A percentile compares a stretch with the other conserved stretches of the same genome.
Conservation (phyloP, 2,329 filamentous ascomycete genomes). For the Graphiopsis chlorocephala region DNA sequence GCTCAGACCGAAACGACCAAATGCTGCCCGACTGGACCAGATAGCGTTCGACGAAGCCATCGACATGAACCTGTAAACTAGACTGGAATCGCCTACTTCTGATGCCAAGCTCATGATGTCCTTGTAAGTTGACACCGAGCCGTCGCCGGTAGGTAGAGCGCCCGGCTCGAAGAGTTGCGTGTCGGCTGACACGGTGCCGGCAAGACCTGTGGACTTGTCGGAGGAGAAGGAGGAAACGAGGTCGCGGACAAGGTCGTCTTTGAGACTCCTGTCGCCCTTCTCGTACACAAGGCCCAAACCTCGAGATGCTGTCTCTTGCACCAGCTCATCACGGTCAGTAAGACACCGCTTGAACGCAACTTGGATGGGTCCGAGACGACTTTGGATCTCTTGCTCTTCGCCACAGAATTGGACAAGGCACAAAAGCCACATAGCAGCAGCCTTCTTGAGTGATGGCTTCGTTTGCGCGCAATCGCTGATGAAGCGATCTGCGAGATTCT, state of each 20-base stretch:
- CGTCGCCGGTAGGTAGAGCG: conserved; percentile 83
- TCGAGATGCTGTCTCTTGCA: conserved; percentile 91
- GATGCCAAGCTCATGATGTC: conserved; percentile 95
- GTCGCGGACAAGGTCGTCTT: conserved; percentile 79
- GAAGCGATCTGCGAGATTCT: conserved; percentile 65
- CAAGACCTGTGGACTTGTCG: conserved; percentile 65
- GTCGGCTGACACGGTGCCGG: conserved; percentile 78
- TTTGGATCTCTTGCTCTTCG: conserved; percentile 70
- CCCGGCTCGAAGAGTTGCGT: conserved; percentile 93
- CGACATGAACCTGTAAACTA: conserved; percentile 99
- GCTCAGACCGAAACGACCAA: conserved; percentile 89
- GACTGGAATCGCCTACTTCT: conserved; percentile 89
- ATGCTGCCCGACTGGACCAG: conserved; percentile 95
- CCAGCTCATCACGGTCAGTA: conserved; percentile 84
- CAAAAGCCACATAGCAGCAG: conserved; percentile 92
- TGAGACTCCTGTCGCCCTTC: conserved; percentile 76
- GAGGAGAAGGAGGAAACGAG: conserved; percentile 82
- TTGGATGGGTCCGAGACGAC: conserved; percentile 74
- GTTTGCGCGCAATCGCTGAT: conserved; percentile 75
- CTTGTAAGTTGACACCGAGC: conserved; percentile 91
- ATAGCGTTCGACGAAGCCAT: conserved; percentile 93
- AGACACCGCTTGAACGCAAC: conserved; percentile 83
- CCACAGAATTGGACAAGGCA: conserved; percentile 89
- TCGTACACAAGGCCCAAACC: conserved; percentile 93
- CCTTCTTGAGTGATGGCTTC: conserved; percentile 86